These are phyloP conservation scores for Bipolaris sorokiniana DNA, from an alignment of 2,329 filamentous ascomycete genomes.

Conservation along the genomic window DNA sequence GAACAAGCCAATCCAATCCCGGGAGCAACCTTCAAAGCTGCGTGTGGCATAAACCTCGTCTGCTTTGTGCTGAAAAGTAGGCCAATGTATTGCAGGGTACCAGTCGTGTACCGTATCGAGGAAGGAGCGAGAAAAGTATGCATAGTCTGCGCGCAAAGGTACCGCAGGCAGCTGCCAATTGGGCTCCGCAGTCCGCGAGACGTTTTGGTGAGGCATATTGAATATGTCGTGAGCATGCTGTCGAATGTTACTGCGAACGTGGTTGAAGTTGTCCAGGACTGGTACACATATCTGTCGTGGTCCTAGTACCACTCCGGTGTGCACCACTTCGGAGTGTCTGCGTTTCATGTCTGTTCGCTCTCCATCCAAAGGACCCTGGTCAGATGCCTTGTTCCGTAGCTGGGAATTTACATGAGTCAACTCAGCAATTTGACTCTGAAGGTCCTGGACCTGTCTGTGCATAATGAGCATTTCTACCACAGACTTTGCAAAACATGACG, in stretches of 20 bases:
- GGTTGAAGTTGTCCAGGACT: slow-evolving; percentile 70
- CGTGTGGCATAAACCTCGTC: slow-evolving; percentile 75
- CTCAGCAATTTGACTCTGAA: slow-evolving; percentile 86
- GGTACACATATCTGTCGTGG: slow-evolving; percentile 62
- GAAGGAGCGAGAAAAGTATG: slow-evolving; percentile 77
- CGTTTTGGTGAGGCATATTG: slow-evolving; percentile 71
- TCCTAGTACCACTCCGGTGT: slow-evolving; percentile 8
- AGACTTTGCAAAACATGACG: neutral
- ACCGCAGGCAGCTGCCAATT: slow-evolving; percentile 65
- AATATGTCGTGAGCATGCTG: slow-evolving; percentile 79
- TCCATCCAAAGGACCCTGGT: slow-evolving; percentile 54
- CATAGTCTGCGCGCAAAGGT: slow-evolving; percentile 72
- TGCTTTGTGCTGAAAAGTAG: slow-evolving; percentile 76
- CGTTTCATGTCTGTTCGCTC: slow-evolving; percentile 48
- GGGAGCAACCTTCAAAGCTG: slow-evolving; percentile 64
- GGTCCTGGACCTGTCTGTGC: slow-evolving; percentile 84
- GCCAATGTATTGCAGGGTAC: slow-evolving; percentile 88
- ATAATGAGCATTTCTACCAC: slow-evolving; percentile 13
- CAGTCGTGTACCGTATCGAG: slow-evolving; percentile 77
- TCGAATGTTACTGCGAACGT: slow-evolving; percentile 74
- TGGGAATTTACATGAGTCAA: slow-evolving; percentile 80
- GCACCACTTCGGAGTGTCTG: slow-evolving; percentile 51
- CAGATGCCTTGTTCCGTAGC: slow-evolving; percentile 68
- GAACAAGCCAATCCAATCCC: slow-evolving; percentile 78
- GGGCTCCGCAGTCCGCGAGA: slow-evolving; percentile 52